phyloP scores from a whole-genome alignment of 2,329 filamentous ascomycete genomes.

The Aspergillus sp. region DNA sequence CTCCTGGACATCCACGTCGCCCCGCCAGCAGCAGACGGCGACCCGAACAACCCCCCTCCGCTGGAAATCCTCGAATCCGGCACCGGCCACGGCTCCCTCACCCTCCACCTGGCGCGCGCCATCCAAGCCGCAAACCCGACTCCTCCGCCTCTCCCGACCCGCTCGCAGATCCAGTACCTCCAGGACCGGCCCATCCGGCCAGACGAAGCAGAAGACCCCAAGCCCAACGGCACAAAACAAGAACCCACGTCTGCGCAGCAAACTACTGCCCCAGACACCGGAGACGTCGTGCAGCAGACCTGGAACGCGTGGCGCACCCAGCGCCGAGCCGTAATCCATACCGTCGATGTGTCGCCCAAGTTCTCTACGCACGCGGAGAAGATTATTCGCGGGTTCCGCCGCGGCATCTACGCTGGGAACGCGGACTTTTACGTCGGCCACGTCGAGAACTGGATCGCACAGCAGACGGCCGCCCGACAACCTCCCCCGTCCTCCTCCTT shows the following conservation, averaged over 20 bases:
- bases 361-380: slow-evolving; percentile 64
- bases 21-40: slow-evolving; percentile 28
- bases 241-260: neutral
- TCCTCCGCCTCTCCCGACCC: slow-evolving; percentile 43
- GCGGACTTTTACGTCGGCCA: slow-evolving; percentile 72
- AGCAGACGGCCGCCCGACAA: slow-evolving; percentile 45
- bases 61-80: slow-evolving; percentile 80
- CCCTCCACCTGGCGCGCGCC: slow-evolving; percentile 70
- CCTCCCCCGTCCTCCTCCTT: slow-evolving; percentile 13
- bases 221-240: neutral
- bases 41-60: slow-evolving; percentile 35
- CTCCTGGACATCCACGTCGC: slow-evolving; percentile 70
- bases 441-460: slow-evolving; percentile 61
- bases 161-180: slow-evolving; percentile 31
- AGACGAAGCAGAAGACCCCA: slow-evolving; percentile 19
- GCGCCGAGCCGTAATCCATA: slow-evolving; percentile 70
- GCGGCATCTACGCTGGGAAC: slow-evolving; percentile 66
- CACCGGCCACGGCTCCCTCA: slow-evolving; percentile 79
- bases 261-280: slow-evolving; percentile 8
- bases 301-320: slow-evolving; percentile 48
- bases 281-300: slow-evolving; percentile 27
- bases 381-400: slow-evolving; percentile 64
- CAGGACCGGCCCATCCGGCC: slow-evolving; percentile 21
- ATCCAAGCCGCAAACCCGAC: slow-evolving; percentile 69
- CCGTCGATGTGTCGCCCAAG: slow-evolving; percentile 62